Evolutionary conservation across 148 eudicot species (phyloP), one percentile per base, ranked within the genome.

Genomic region (Vaccinium macrocarpon): DNA sequence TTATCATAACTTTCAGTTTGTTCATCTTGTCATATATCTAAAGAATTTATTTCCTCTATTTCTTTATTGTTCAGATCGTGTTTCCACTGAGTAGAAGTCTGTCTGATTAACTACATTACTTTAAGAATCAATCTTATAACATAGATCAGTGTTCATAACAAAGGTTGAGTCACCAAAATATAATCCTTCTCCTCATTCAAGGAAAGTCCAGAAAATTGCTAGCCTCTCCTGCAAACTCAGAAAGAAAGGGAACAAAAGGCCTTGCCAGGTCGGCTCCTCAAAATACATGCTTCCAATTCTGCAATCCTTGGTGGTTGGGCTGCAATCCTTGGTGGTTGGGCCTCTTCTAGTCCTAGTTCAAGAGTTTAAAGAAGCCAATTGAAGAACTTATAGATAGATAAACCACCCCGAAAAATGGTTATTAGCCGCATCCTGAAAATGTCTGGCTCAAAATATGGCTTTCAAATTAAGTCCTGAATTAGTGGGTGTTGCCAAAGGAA

Each of bases 401-500:
- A 66, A 62, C 68, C 35, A 66, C 1, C 72, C 14, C 14, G 4
- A 27, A 25, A 66, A 11, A 61, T 12, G 15, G 71, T 9, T 64
- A 64, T 64, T 64, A 64, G 32, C 13, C 12, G 10, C 38, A 25
- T 66, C 55, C 23, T 27, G 72, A 66, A 64, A 66, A 66, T 25
- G 72, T 66, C 72, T 6, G 7, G 72, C 16, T 66, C 12, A 32
- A 12, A 66, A 25, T 11, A 52, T 35, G 49, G 38, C 35, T 66
- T 19, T 75, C 27, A 46, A 46, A 48, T 75, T 75, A 46, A 75
- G 27, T 48, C 48, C 19, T 9, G 27, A 75, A 38, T 46, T 46
- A 75, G 49, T 75, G 13, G 53, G 48, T 75, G 53, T 9, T 75
- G 27, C 78, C 78, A 46, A 75, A 75, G 53, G 78, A n/a, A 21